Conservation (phyloP, 1,284 basidiomycete genomes). For the Cryptococcus depauperatus region DNA sequence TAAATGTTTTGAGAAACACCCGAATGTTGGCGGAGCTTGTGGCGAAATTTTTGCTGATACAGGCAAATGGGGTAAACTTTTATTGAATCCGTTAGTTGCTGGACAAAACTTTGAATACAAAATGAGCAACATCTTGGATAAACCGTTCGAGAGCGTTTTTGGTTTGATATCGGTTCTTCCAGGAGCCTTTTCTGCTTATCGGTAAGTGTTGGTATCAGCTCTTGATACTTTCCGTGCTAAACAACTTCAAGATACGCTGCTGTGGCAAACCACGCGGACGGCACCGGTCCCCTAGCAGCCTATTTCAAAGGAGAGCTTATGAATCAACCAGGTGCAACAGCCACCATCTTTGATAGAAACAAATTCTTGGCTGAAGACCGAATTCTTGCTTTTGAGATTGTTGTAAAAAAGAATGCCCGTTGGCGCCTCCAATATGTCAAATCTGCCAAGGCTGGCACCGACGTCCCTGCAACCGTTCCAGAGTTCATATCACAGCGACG, state of each 20-base stretch:
- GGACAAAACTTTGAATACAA: conserved; percentile 76
- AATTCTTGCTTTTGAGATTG: conserved; percentile 41
- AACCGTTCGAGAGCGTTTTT: conserved; percentile 84
- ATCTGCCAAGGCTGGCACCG: conserved; percentile 78
- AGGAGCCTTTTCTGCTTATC: conserved; percentile 84
- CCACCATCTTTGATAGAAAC: conserved; percentile 57
- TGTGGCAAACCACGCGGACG: conserved; percentile 68
- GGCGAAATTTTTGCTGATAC: conserved; percentile 86
- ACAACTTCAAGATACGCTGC: conserved; percentile 61
- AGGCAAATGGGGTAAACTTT: conserved; percentile 62
- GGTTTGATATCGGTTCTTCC: conserved; percentile 80
- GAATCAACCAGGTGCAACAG: conserved; percentile 48
- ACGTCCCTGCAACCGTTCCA: conserved; percentile 65
- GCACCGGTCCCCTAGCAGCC: conserved; percentile 75
- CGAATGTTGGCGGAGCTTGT: conserved; percentile 87
- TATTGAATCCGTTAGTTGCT: conserved; percentile 81
- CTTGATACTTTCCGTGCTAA: neutral
- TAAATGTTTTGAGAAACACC: conserved; percentile 75
- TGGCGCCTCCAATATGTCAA: conserved; percentile 80
- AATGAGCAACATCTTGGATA: conserved; percentile 88
- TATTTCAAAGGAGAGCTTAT: conserved; percentile 90
- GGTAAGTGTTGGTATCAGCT: neutral
- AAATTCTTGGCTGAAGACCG: conserved; percentile 70
- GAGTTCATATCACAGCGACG: conserved; percentile 87
- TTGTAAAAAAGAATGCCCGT: conserved; percentile 39